Base-by-base conservation (phyloP, 2,329 filamentous ascomycete species). In the Xylaria sp. region DNA sequence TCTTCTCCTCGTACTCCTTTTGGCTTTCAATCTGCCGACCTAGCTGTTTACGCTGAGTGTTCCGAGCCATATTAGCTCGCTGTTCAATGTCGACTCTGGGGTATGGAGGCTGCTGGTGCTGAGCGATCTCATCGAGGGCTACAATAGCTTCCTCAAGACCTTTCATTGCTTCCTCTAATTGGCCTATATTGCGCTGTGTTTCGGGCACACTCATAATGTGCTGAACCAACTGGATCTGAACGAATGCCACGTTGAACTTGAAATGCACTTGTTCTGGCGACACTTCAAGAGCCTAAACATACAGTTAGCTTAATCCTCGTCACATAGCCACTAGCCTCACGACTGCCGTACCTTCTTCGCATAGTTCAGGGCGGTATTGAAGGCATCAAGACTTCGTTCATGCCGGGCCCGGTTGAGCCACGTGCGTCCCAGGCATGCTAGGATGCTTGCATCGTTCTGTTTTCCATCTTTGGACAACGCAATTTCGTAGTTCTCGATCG, bases 211-310 rank as follows among this genome's bases (percentile, higher is more conserved):
- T 80, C 74, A 91, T 88, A 57, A 97, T 86, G 35, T 89, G 84
- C 51, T 89, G 88, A 18, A 93, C 93, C 57, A 97, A 86, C 73
- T 97, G 92, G 63, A 96, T 95, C 72, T 97, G 94, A 34, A 97
- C 91, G 71, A 97, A 99, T 0, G 94, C 94, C 34, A 99, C 90
- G 70, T 99, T 99, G 82, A 99, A 99, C 73, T 94, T 91, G 74
- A 94, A 91, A 74, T 96, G 91, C 35, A 92, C 82, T 68, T 96
- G 91, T 3, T 94, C 89, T 0, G 92, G 90, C 1, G 90, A 86
- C 57, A 89, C 83, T 58, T 86, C 83, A 16, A 96, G 83, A 30
- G 93, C 91, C 83, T 89, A 70, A 61, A 60, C 23, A 37, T 37
- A 58, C 51, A 42, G 68, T 74, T 64, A 75, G 64, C 50, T 58